Evolutionary conservation across 2,329 filamentous ascomycete genomes (phyloP), one percentile per base, ranked within the genome.

Genomic region (Cadophora luteo-olivacea): DNA sequence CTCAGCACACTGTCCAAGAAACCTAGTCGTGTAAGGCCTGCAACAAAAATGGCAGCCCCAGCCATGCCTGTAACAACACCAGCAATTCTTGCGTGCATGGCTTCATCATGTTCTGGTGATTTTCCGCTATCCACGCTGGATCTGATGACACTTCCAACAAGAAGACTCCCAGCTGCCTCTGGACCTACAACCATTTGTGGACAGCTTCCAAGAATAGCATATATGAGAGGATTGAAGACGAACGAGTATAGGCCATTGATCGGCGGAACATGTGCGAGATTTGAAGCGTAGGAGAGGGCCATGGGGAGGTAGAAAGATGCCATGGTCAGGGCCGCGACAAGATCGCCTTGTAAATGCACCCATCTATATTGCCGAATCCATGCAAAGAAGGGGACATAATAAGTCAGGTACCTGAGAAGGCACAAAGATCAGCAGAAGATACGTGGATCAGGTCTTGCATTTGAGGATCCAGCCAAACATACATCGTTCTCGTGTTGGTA

Each of bases 271-370:
- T 98, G 96, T 6, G 92, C 94, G 52, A 99, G 89, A 77, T 98
- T 98, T 51, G 93, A 89, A 66, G 96, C 94, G 72, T 97, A 91
- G 0, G 96, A 98, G 16, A 99, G 86, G 0, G 94, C 92, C 94
- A 99, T 97, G 63, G 96, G 96, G 48, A 99, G 91, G 79, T 99
- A 99, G 82, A 99, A 96, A 32, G 94, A 97, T n/a, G 95, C 93
- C 83, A 99, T 91, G n/a, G 96, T 98, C 71, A 98, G 79, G 61
- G 95, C 94, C 9, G 95, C 91, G 16, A 97, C 84, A 22, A 98
- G 82, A 79, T 99, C 96, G 60, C 96, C 96, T 74, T 91, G 88
- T 60, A 98, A 80, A 80, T 92, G 97, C 3, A 88, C 87, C 86
- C 89, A 90, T 74, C 87, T 89, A 80, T 99, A 99, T 81, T 97